A percentile compares a stretch with the other conserved stretches of the same genome.
phyloP scores from a whole-genome alignment of 345 rosid species.

The Chamaenerion angustifolium region DNA sequence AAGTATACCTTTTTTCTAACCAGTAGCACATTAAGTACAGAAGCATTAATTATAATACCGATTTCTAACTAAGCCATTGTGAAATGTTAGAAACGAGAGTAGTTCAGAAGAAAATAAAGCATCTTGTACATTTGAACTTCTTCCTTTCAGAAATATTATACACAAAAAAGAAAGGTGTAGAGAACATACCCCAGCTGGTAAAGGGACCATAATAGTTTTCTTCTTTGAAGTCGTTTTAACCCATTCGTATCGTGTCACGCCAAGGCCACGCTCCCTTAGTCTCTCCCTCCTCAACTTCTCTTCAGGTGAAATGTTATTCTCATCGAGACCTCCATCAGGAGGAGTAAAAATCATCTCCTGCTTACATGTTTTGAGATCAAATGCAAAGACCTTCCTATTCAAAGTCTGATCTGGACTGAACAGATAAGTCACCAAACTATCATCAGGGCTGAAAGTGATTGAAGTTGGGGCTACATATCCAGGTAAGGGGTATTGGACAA shows the following conservation, averaged over 20 bases:
- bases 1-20: too few relatives aligned
- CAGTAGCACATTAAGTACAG: too few relatives aligned
- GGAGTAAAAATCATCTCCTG: constrained; percentile 60
- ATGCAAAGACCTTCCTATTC: constrained; percentile 52
- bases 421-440: constrained; percentile 44
- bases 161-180: constrained; percentile 1
- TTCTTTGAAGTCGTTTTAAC: constrained; percentile 53
- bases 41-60: too few relatives aligned
- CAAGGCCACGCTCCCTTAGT: constrained; percentile 78
- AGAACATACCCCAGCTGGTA: constrained; percentile 79
- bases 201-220: constrained; percentile 71
- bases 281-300: constrained; percentile 94
- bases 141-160: neutral
- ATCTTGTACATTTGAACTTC: too few relatives aligned
- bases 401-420: constrained; percentile 67
- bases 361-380: constrained; percentile 47
- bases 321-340: constrained; percentile 85
- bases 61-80: too few relatives aligned
- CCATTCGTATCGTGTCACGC: constrained; percentile 93
- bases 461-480: constrained; percentile 71
- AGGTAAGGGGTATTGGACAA: constrained; percentile 82
- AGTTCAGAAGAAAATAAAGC: too few relatives aligned
- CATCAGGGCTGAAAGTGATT: constrained; percentile 82
- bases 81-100: too few relatives aligned
- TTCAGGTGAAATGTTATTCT: constrained; percentile 69